phyloP scores from a whole-genome alignment of 2,329 filamentous ascomycete genomes.

The Claviceps arundinis region DNA sequence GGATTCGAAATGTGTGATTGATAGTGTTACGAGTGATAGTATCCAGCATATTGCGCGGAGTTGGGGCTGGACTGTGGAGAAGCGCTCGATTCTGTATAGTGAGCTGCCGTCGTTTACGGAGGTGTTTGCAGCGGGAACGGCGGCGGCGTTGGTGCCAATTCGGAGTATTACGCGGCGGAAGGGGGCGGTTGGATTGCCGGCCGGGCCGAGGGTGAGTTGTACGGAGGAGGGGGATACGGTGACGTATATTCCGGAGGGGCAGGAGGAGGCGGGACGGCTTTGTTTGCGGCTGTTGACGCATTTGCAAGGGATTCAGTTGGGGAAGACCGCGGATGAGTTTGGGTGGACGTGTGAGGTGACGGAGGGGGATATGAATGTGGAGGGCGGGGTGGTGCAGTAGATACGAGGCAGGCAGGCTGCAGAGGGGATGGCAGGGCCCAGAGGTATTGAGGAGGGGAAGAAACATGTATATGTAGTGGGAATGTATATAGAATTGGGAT shows the following conservation, averaged over 20 bases:
- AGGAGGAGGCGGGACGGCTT: conserved; percentile 59
- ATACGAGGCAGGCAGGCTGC: no score
- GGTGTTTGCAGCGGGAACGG: conserved; percentile 84
- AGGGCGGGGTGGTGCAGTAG: conserved; percentile 5
- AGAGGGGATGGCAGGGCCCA: no score
- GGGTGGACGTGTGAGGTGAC: conserved; percentile 50
- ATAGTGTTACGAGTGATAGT: conserved; percentile 72
- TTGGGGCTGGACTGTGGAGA: conserved; percentile 77
- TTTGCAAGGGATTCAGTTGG: conserved; percentile 75
- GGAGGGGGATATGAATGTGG: conserved; percentile 30
- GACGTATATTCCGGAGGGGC: conserved; percentile 38
- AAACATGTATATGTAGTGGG: no score
- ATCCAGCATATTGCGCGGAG: conserved; percentile 61
- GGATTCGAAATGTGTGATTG: conserved; percentile 75
- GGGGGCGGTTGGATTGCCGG: conserved; percentile 16
- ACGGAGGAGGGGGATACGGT: conserved; percentile 32
- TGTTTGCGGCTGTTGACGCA: conserved; percentile 60
- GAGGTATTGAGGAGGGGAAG: no score
- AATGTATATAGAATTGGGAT: no score
- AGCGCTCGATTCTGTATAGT: conserved; percentile 50
- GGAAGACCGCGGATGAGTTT: conserved; percentile 63
- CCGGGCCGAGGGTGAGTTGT: conserved; percentile 26
- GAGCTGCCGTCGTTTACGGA: conserved; percentile 48
- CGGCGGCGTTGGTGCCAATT: conserved; percentile 82
- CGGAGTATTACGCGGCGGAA: conserved; percentile 67